Percentiles rank a stretch among this genome's conserved stretches.
Conservation (phyloP, 441 rosid genomes). For the Aquilaria agallochum region DNA sequence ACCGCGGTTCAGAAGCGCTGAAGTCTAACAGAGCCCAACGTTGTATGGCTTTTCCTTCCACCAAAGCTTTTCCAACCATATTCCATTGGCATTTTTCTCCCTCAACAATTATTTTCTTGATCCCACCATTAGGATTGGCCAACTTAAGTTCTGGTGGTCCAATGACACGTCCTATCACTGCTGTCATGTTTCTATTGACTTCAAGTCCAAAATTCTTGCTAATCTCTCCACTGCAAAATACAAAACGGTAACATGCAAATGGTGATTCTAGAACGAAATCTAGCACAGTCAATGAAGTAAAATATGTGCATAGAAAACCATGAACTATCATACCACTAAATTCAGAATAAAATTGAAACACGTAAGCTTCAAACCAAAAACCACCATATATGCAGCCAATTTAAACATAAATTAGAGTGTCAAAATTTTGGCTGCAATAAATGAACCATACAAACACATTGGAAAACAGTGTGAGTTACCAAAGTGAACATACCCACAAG, state of each 20-base stretch:
- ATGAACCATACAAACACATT: too few species aligned
- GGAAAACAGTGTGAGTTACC: too few species aligned
- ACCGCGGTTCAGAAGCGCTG: conserved; percentile 27
- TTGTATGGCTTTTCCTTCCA: conserved; percentile 57
- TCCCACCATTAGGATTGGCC: conserved; percentile 27
- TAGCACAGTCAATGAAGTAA: background rate
- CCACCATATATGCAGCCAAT: too few species aligned
- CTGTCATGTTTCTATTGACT: conserved; percentile 39
- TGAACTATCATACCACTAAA: too few species aligned
- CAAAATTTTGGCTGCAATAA: too few species aligned
- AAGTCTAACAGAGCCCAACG: conserved; percentile 78
- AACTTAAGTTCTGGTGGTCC: conserved; percentile 72
- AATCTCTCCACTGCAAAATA: conserved; percentile 36
- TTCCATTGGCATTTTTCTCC: conserved; percentile 75
- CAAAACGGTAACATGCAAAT: background rate
- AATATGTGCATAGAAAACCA: too few species aligned
- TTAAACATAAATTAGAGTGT: too few species aligned
- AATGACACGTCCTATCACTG: conserved; percentile 64
- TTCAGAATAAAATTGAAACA: background rate
- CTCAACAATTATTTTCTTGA: conserved; percentile 47
- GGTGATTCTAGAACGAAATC: background rate
- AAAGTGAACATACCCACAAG: conserved; percentile 38
- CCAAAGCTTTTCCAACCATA: conserved; percentile 54
- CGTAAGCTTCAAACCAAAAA: background rate
- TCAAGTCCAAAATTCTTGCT: conserved; percentile 41